Evolutionary conservation across 306 rosid species (phyloP), one percentile per base, ranked within the genome.

Genomic region (Prunus mira): DNA sequence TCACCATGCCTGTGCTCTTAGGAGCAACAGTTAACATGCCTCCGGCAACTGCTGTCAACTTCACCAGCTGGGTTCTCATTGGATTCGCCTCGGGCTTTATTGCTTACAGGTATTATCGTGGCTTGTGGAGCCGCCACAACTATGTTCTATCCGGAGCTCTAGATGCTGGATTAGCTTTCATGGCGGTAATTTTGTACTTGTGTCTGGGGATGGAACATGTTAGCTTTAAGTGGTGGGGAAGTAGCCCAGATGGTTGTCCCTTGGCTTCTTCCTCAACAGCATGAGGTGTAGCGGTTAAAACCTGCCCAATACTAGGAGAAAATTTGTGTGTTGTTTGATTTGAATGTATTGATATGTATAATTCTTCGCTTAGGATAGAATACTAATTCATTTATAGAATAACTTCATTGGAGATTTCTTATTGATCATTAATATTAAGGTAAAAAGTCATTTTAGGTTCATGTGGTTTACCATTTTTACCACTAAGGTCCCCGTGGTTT

Each of bases 141-240:
- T 93, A 93, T 52, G 84, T 89, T 61, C 74, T 93, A 12, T 89
- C 96, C 13, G 97, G 93, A 38, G 92, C 92, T 19, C 90, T 93
- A 66, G 97, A 93, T 78, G 90, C 96, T 50, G 97, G 97, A 64
- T 82, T 93, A 65, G 97, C 97, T 32, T 93, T 93, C 82, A 93
- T 93, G 97, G 96, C 88, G 12, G 96, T 93, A 55, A 68, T 89
- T 71, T 60, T 93, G 34, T 89, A 90, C 80, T 73, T 90, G 72
- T 85, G 93, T 74, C 79, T 90, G 49, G 96, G 88, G 51, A 84
- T 86, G 92, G 76, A 87, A 51, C 83, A 81, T 24, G 71, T 93
- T 0, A 76, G 71, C 62, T 68, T 93, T n/a, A 72, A 71, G 12
- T 90, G 97, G 97, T 93, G 96, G 97, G 96, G 96, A 11, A 82